These are phyloP conservation scores for Coniochaeta sp. DNA, from an alignment of 2,329 filamentous ascomycete species.

Conservation along the genomic window DNA sequence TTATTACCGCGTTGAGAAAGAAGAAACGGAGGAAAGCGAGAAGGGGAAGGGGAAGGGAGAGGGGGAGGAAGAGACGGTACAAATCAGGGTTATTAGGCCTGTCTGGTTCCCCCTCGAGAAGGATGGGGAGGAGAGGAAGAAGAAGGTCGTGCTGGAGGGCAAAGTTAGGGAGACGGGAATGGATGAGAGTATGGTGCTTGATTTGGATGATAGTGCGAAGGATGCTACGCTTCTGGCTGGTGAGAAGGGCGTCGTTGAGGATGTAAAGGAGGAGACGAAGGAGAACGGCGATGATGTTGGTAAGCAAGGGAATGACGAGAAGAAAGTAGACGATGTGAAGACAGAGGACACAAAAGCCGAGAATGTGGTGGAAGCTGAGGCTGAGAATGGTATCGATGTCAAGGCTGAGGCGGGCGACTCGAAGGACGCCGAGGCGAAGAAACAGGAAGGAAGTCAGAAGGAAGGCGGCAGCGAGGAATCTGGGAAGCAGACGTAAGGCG, in stretches of 20 bases:
- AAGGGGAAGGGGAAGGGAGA: constrained; percentile 8
- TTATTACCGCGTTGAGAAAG: constrained; percentile 25
- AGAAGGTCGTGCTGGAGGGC: not conserved
- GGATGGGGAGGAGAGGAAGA: constrained; percentile 7
- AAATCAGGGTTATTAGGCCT: not conserved
- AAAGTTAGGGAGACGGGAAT: constrained; percentile 8
- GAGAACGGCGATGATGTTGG: not conserved
- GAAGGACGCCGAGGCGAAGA: not conserved
- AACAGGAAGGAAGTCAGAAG: not conserved
- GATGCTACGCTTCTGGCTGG: constrained; percentile 15
- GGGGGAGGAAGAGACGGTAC: constrained; percentile 1
- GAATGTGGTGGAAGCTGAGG: not conserved
- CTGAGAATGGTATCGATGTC: constrained; percentile 7
- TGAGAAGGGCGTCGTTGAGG: constrained; percentile 1
- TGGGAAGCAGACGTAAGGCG: not conserved
- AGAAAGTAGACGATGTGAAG: not conserved
- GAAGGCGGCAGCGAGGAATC: not conserved
- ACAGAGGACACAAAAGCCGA: not conserved
- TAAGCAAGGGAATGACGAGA: constrained; percentile 1
- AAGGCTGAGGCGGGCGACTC: not conserved
- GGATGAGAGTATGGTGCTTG: constrained; percentile 16
- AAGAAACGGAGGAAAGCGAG: too few species aligned
- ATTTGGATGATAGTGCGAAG: constrained; percentile 24
- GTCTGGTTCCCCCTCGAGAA: constrained; percentile 1
- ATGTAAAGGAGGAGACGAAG: constrained; percentile 1